Base-by-base conservation (phyloP, 2,329 filamentous ascomycete genomes). In the Fusarium buharicum region DNA sequence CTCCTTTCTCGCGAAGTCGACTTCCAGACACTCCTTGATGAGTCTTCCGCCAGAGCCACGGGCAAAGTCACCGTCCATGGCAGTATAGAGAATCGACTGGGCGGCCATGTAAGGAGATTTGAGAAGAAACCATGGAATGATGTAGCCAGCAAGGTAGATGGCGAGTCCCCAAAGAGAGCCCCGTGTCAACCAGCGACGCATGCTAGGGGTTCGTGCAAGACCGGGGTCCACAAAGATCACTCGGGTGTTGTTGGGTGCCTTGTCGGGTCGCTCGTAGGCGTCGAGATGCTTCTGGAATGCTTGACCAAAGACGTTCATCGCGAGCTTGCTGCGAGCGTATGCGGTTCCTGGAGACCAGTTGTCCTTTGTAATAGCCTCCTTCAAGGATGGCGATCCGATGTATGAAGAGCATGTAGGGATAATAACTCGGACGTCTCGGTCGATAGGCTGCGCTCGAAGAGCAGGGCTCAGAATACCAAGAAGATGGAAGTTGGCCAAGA, bases 221-320 rank as follows among this genome's bases (percentile, higher is more conserved):
- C 95, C 94, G 0, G 95, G 95, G 70, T 99, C 94, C 3, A 93
- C 91, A 55, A 97, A 84, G 45, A 97, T 81, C 40, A 97, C 92
- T 30, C 91, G 86, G 4, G 93, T 84, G 67, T 92, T 97, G 80
- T 89, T 90, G 1, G 92, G 92, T 43, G 91, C 81, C 60, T 89
- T 85, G 73, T 99, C 95, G 0, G 93, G 92, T 20, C 95, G 85
- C 70, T 91, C 86, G 76, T 96, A 96, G 3, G 89, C 80, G 66
- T 93, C 88, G 41, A 99, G 82, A 74, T 97, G 94, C 74, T 96
- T 95, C 77, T 98, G 94, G 74, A 94, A 97, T 9, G 94, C 90
- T 44, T 90, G 85, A 0, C 91, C 93, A 73, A 99, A 98, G 14
- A 90, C 87, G 82, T 94, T 96, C 40, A 97, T 81, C 1, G 95